A percentile compares a stretch with the other conserved stretches of the same genome.
phyloP scores from a whole-genome alignment of 371 early-diverging fungal species.

The Catenaria anguillulae region DNA sequence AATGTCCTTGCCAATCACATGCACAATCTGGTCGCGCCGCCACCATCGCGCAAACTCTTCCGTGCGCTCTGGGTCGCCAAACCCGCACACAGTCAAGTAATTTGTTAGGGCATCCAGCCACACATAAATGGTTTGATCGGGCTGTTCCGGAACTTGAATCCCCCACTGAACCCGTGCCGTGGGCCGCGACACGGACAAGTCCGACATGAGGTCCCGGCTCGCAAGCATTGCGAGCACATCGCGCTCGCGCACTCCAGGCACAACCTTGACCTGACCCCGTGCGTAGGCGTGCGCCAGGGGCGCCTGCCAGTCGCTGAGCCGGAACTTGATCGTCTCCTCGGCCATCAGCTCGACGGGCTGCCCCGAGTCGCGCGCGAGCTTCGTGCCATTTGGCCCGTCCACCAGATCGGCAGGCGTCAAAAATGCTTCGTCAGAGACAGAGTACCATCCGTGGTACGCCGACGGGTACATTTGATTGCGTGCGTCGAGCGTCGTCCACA shows the following conservation, averaged over 20 bases:
- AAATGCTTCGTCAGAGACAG: conserved; percentile 88
- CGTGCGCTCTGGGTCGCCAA: conserved; percentile 27
- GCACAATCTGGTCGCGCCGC: conserved; percentile 46
- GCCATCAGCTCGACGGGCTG: conserved; percentile 71
- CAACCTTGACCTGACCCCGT: conserved; percentile 23
- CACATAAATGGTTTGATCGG: conserved; percentile 76
- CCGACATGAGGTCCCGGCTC: conserved; percentile 21
- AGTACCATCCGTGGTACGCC: conserved; percentile 86
- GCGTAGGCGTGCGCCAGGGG: conserved; percentile 52
- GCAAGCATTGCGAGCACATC: neutral
- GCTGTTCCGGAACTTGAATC: conserved; percentile 66
- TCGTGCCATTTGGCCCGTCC: conserved; percentile 20
- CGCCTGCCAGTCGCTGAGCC: conserved; percentile 45
- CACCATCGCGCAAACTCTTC: conserved; percentile 27
- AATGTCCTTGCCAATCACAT: conserved; percentile 91
- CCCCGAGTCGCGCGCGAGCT: conserved; percentile 60
- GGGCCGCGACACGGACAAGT: conserved; percentile 78
- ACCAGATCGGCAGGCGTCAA: conserved; percentile 60
- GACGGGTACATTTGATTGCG: conserved; percentile 84
- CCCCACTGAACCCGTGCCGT: conserved; percentile 74
- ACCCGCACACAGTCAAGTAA: conserved; percentile 76
- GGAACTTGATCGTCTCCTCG: conserved; percentile 90
- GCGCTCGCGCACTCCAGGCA: neutral
- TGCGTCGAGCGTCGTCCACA: conserved; percentile 58
- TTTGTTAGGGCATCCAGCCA: conserved; percentile 94